Base-by-base conservation (phyloP, 257 asterid genomes). In the Euphrasia confusa region DNA sequence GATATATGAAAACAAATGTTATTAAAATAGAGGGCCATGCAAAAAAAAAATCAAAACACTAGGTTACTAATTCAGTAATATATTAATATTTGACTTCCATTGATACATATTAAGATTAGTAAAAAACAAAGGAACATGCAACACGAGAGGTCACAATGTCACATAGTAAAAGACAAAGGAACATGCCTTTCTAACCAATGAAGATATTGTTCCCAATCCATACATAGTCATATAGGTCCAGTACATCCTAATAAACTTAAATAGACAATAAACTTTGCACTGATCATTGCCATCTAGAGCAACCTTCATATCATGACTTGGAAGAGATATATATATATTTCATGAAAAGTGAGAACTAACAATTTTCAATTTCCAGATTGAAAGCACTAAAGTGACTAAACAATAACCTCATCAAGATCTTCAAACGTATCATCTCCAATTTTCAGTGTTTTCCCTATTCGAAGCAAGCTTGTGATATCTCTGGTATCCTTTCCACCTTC, bases 401-500 rank as follows among this genome's bases (percentile, higher is more conserved):
- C 24, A 9, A 63, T 37, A 79, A 89, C 99, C 93, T 92, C 99
- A 67, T 92, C 99, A 69, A 92, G 92, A 83, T 92, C 97, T 73
- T 89, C 99, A 75, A 81, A 92, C 12, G 95, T 84, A 72, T 92
- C 99, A 57, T 89, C 99, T 37, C 97, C 99, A 68, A 92, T 86
- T 83, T 89, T 92, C 73, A 92, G 71, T 56, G 90, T 87, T 70
- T 89, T 89, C 68, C 99, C 97, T 42, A 93, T 93, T 44, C 84
- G 90, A 63, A 89, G 91, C 85, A 89, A 68, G 82, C 99, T 93
- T 50, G 94, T 93, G 67, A 93, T 81, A 64, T 93, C 97, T 79
- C 87, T 89, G 73, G 78, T 86, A 47, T 93, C 99, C 81, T 93
- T 89, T 54, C 95, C 95, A 67, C 91, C 95, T 78, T 93, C 99